Base-by-base conservation (phyloP, 768 basidiomycete genomes). In the Boletellus emodensis region DNA sequence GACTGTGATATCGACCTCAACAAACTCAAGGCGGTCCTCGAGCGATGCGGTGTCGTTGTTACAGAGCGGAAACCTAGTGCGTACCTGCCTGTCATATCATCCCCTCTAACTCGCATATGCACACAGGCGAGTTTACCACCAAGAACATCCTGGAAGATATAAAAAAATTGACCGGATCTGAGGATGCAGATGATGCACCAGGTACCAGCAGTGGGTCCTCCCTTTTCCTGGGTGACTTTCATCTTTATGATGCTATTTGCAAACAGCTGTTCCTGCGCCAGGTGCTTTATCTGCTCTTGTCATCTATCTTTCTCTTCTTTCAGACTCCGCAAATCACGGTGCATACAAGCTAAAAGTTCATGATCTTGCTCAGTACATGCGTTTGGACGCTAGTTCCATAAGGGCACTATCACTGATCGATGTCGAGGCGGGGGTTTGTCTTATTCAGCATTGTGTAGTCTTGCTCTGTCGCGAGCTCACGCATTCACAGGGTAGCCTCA, bases 281-380 rank as follows among this genome's bases (percentile, higher is more conserved):
- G 78, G 85, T 14, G 83, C 95, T 12, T 72, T 94, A 1, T 75
- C 88, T 11, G 95, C 94, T 0, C 76, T 98, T 6, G 76, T 95
- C 49, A 74, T 75, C 3, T 97, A 97, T 65, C 80, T 98, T 1
- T 77, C 81, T 14, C 83, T 99, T 5, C 73, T 92, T 3, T 74
- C 83, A 7, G 90, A 95, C 57, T 70, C 84, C 6, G 76, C 83
- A 3, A 92, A 94, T 59, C 83, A 87, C 55, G 87, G 84, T 18
- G 80, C 84, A 49, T 98, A 85, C 72, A 82, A 78, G 13, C 77
- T 99, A 12, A 79, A 79, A 35, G 89, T 87, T 0, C 94, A 99
- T 62, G 94, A 98, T 63, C 75, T 99, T 0, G 82, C 88, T 2
- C 94, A 90, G 62, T 98, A 87, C 68, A 96, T 99, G 94, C 86